Base-by-base conservation (phyloP, 1,284 basidiomycete species). In the Sutorius eximius region DNA sequence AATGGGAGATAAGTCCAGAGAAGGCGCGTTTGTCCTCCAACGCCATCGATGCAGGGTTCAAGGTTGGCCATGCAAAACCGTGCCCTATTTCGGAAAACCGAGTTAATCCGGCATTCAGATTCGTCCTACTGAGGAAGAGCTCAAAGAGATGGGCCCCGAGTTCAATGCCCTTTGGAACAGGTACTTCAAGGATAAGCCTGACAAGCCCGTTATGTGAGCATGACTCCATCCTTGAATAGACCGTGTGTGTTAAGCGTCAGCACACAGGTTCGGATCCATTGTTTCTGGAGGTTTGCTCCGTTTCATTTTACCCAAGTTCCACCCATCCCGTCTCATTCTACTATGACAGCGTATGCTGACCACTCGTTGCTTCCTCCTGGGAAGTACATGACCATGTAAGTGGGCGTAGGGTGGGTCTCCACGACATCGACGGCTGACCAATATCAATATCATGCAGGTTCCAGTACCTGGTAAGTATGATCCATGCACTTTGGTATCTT, bases 121-220 rank as follows among this genome's bases (percentile, higher is more conserved):
- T 59, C 84, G 86, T 32, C 86, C 86, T 0, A 84, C 81, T 1
- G 80, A 80, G 60, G 81, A 77, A 56, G 86, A 89, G 64, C 72
- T 87, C 50, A 85, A 85, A 64, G 83, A 85, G 70, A 87, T 88
- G 85, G 85, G 85, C 18, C 84, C 85, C n/a, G 86, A 86, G 59
- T 87, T 87, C 72, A 83, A 85, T 59, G 75, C 76, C 59, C 79
- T 85, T 44, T 88, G 82, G 82, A 68, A 87, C 64, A 77, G 53
- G 27, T 87, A 87, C 72, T 88, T 87, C 77, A 86, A 83, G 75
- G 81, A 87, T 73, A 86, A 86, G 73, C 85, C 86, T 53, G 85
- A 88, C 75, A 87, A 86, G 75, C 86, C 86, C 3, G 82, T 87
- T 56, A 86, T 87, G 82, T 80, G 64, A 59, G 68, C 57, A 36